A percentile compares a stretch with the other conserved stretches of the same genome.
phyloP scores from a whole-genome alignment of 2,329 filamentous ascomycete genomes.

The Ophiostoma tasmaniense region DNA sequence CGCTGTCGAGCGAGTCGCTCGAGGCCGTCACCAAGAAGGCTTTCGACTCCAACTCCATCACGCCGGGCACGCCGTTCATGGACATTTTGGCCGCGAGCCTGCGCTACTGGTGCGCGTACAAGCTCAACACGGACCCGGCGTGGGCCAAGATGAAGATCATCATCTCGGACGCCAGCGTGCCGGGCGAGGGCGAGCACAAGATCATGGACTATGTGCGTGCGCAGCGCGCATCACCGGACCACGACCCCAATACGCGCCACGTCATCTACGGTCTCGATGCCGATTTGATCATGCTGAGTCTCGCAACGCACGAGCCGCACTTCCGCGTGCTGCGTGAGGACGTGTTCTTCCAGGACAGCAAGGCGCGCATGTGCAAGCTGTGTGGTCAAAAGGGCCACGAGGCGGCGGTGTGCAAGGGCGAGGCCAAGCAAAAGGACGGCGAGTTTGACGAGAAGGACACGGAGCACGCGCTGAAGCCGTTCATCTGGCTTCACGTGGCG shows the following conservation, averaged over 20 bases:
- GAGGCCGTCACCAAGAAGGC: constrained; percentile 70
- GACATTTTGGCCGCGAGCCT: constrained; percentile 83
- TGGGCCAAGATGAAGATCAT: constrained; percentile 97
- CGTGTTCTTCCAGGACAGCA: constrained; percentile 86
- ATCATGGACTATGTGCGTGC: constrained; percentile 98
- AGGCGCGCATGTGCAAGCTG: constrained; percentile 70
- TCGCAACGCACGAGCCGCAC: constrained; percentile 94
- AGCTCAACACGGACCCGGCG: constrained; percentile 89
- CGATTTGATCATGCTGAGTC: constrained; percentile 95
- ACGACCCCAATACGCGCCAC: constrained; percentile 93
- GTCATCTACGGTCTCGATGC: constrained; percentile 98
- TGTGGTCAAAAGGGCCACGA: constrained; percentile 92
- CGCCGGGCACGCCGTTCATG: constrained; percentile 97
- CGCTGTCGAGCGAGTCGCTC: constrained; percentile 51
- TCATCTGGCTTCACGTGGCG: constrained; percentile 95
- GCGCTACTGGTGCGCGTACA: constrained; percentile 95
- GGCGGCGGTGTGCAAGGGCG: constrained; percentile 73
- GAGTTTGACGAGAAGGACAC: constrained; percentile 77
- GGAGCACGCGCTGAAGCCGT: constrained; percentile 67
- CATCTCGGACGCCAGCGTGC: constrained; percentile 95
- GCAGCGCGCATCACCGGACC: constrained; percentile 79
- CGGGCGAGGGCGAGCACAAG: constrained; percentile 97
- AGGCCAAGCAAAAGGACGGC: constrained; percentile 66
- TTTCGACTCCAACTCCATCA: constrained; percentile 83
- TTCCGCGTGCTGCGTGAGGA: constrained; percentile 95